Base-by-base conservation (phyloP, 371 early-diverging fungal genomes). In the Mortierella sp. region DNA sequence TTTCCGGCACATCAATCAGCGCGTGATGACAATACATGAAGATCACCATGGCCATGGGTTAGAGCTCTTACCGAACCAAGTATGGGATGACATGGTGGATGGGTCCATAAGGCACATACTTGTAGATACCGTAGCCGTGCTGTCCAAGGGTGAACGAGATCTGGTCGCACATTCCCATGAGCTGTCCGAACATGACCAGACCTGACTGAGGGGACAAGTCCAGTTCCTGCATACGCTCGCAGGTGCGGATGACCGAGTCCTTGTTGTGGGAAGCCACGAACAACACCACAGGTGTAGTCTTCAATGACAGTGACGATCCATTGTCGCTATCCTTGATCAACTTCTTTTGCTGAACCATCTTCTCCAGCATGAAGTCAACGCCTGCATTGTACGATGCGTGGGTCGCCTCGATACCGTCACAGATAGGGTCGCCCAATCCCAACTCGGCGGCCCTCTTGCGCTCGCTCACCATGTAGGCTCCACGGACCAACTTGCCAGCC, bases 41-140 rank as follows among this genome's bases (percentile, higher is more conserved):
- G n/a, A 34, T 34, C 10, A 4, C 7, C 34, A 10, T 34, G 4
- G 34, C 34, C 34, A 34, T 34, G 10, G 34, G 10, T 29, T 17
- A 2, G 2, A 43, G 9, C 14, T 51, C 67, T 55, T 67, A 61
- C 54, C 73, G 90, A 50, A 95, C 84, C 64, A 98, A 83, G 80
- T 96, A 98, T 10, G 98, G 98, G 63, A 97, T 91, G 24, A 95
- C 94, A 67, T 95, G 95, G 27, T 90, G 83, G 37, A 93, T 83
- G n/a, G 91, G 88, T 39, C 97, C 97, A 70, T 95, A 97, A 5
- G 97, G 96, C 27, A 97, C 84, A 78, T 96, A 96, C 87, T 98
- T 95, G 87, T 90, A 95, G 57, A 90, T 91, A 46, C 82, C 83
- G 66, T 89, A 94, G 12, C 93, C 95, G 44, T 88, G 76, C 54